These are phyloP conservation scores for Tilletia indica DNA, from an alignment of 1,284 basidiomycete species.

Conservation along the genomic window DNA sequence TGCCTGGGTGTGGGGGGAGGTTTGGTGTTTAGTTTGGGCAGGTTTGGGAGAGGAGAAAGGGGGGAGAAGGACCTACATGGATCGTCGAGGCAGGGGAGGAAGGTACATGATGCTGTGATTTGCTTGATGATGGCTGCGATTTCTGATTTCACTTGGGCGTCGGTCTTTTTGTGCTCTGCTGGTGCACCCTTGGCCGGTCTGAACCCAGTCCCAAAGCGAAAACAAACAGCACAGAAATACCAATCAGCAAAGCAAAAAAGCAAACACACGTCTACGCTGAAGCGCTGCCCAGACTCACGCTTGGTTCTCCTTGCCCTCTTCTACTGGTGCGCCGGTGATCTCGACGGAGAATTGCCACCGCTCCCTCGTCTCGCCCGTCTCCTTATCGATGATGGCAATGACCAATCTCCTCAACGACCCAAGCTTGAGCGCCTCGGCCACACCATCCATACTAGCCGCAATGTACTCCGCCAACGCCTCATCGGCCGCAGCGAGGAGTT, in stretches of 20 bases:
- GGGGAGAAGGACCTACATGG: conserved; percentile 67
- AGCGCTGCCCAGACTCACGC: conserved; percentile 17
- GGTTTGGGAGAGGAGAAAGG: background rate
- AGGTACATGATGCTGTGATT: conserved; percentile 93
- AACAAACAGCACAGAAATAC: background rate
- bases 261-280: background rate
- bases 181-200: conserved; percentile 13
- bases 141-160: conserved; percentile 92
- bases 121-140: conserved; percentile 98
- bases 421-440: conserved; percentile 74
- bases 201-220: background rate
- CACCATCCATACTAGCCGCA: conserved; percentile 80
- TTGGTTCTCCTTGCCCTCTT: conserved; percentile 21
- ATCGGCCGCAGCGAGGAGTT: conserved; percentile 89
- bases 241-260: background rate
- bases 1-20: conserved; percentile 54
- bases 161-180: conserved; percentile 61
- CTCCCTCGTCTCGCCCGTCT: conserved; percentile 84
- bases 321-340: conserved; percentile 58
- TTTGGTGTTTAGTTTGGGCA: background rate
- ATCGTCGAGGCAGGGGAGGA: conserved; percentile 90
- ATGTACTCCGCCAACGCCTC: conserved; percentile 88
- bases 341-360: conserved; percentile 98
- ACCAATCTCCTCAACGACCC: conserved; percentile 88
- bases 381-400: conserved; percentile 91